Evolutionary conservation across 2,329 filamentous ascomycete genomes (phyloP).

Genomic region (Bipolaris zeicola): DNA sequence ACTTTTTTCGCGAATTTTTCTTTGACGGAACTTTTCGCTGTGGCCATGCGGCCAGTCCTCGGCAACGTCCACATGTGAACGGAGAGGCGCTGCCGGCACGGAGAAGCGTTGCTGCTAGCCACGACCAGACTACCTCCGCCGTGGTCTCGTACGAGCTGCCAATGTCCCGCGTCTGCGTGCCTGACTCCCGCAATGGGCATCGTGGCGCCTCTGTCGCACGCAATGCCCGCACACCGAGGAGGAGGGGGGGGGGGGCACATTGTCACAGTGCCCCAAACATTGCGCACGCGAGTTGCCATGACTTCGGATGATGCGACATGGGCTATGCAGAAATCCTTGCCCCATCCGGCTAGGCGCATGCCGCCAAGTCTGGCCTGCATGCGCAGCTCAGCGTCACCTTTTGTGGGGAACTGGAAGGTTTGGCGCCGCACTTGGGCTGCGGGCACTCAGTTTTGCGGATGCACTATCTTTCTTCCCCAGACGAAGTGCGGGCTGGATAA

Average conservation of each 20-base stretch:
- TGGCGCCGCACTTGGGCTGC: slow-evolving; percentile 29
- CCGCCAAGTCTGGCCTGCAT: slow-evolving; percentile 29
- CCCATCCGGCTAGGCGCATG: slow-evolving; percentile 28
- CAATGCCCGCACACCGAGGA: no score
- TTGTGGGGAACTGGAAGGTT: slow-evolving; percentile 40
- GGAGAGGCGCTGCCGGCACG: background rate
- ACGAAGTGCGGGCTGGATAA: slow-evolving; percentile 27
- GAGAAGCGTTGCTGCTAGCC: background rate
- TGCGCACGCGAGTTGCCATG: slow-evolving; percentile 44
- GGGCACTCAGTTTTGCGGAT: slow-evolving; percentile 35
- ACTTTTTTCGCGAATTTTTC: slow-evolving; percentile 35
- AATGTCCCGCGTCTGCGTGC: no score
- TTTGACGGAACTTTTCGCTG: slow-evolving; percentile 16
- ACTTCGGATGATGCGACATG: slow-evolving; percentile 32
- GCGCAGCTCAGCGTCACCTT: slow-evolving; percentile 41
- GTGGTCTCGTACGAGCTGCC: slow-evolving; percentile 11
- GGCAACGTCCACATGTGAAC: slow-evolving; percentile 17
- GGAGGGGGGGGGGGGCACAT: no score
- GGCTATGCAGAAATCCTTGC: slow-evolving; percentile 24
- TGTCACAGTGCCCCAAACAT: slow-evolving; percentile 18
- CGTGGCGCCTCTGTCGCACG: no score
- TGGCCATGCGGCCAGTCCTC: slow-evolving; percentile 24
- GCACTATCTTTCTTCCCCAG: slow-evolving; percentile 37
- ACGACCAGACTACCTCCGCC: background rate
- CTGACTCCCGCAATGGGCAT: no score